Conservation (phyloP, 2,329 filamentous ascomycete genomes). For the Podosphaera fusca region DNA sequence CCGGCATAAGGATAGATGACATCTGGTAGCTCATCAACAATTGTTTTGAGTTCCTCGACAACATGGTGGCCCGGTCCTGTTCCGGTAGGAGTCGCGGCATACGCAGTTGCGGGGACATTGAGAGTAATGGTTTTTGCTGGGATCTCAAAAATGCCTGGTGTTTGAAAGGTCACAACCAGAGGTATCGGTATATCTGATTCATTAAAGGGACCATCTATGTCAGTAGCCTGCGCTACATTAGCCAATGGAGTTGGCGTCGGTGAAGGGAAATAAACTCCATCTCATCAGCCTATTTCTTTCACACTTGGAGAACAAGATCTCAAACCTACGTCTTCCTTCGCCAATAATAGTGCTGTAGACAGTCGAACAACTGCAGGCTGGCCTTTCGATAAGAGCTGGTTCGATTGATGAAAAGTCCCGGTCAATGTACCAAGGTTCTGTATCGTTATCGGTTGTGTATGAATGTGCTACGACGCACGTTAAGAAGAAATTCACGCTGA, state of each 20-base stretch:
- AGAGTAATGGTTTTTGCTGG: constrained; percentile 48
- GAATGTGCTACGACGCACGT: constrained; percentile 28
- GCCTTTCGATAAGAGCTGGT: constrained; percentile 14
- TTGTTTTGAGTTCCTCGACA: constrained; percentile 48
- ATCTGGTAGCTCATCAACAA: constrained; percentile 41
- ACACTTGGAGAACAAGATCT: not conserved
- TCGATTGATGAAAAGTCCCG: constrained; percentile 9
- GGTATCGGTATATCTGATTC: constrained; percentile 21
- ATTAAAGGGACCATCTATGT: constrained; percentile 5
- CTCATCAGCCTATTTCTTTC: not conserved
- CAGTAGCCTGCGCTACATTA: constrained; percentile 15
- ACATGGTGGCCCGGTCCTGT: constrained; percentile 43
- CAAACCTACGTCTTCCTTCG: constrained; percentile 35
- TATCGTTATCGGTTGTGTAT: constrained; percentile 34
- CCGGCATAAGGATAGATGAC: constrained; percentile 48
- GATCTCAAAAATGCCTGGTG: constrained; percentile 53
- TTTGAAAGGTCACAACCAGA: constrained; percentile 29
- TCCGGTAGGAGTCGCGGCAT: constrained; percentile 35
- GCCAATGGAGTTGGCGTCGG: not conserved
- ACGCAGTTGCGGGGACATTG: constrained; percentile 42
- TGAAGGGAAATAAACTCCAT: constrained; percentile 9
- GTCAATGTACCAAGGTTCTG: constrained; percentile 31
- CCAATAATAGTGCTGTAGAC: constrained; percentile 50
- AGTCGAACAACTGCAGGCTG: constrained; percentile 47
- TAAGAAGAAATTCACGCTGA: constrained; percentile 36